Evolutionary conservation across 1,139 yeast species (phyloP).

Genomic region (Saccharomycopsis hybrid): DNA sequence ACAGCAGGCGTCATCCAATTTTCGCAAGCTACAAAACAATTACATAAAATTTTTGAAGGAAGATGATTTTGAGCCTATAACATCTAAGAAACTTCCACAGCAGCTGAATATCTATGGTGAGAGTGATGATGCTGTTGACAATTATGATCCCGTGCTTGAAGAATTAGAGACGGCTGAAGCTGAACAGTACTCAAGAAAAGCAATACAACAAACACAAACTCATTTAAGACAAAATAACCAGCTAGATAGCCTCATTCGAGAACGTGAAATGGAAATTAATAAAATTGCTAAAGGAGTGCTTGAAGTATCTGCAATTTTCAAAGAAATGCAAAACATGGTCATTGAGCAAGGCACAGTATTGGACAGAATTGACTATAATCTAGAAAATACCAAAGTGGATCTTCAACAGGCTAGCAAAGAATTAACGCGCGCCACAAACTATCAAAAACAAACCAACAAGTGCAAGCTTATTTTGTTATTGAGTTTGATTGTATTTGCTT

Average conservation of each 20-base stretch:
- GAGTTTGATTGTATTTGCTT: conserved; percentile 61
- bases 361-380: conserved; percentile 88
- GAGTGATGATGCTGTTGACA: no score
- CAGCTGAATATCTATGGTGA: no score
- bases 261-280: conserved; percentile 83
- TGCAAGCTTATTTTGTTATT: conserved; percentile 80
- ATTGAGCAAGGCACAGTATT: conserved; percentile 93
- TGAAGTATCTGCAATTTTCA: conserved; percentile 87
- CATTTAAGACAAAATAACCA: conserved; percentile 32
- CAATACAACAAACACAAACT: conserved; percentile 36
- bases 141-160: conserved; percentile 27
- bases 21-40: conserved; percentile 81
- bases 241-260: conserved; percentile 46
- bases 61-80: conserved; percentile 48
- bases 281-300: conserved; percentile 90
- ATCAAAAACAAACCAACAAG: conserved; percentile 85
- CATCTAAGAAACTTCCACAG: conserved; percentile 25
- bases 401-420: conserved; percentile 75
- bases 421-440: conserved; percentile 64
- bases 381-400: conserved; percentile 71
- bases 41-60: conserved; percentile 70
- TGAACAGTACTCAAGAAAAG: conserved; percentile 41
- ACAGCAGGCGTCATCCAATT: conserved; percentile 68
- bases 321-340: conserved; percentile 85
- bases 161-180: conserved; percentile 40